Conservation (phyloP, 2,329 filamentous ascomycete genomes). For the Uncinocarpus reesii region DNA sequence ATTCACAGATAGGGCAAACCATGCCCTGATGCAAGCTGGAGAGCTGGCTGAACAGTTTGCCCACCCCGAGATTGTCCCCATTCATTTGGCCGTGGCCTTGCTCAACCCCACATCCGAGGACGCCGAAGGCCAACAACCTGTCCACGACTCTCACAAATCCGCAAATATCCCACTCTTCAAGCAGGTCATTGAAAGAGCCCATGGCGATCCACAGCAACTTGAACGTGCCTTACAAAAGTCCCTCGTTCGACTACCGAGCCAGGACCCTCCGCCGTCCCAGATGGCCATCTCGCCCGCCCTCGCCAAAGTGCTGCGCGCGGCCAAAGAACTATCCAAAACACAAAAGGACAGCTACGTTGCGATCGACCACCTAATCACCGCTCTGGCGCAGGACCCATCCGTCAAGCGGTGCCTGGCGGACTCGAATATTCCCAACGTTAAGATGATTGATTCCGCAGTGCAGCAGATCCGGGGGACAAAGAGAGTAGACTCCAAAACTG, state of each 20-base stretch:
- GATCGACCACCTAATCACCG: conserved; percentile 84
- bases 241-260: conserved; percentile 80
- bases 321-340: conserved; percentile 86
- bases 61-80: conserved; percentile 79
- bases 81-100: conserved; percentile 65
- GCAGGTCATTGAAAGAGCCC: conserved; percentile 86
- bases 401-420: conserved; percentile 70
- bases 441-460: conserved; percentile 83
- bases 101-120: conserved; percentile 40
- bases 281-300: conserved; percentile 74
- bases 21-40: conserved; percentile 82
- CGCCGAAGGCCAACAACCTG: conserved; percentile 66
- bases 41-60: conserved; percentile 77
- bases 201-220: conserved; percentile 82
- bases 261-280: conserved; percentile 86
- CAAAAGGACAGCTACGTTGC: conserved; percentile 94
- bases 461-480: conserved; percentile 84
- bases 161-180: conserved; percentile 69
- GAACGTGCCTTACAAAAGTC: conserved; percentile 84
- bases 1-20: conserved; percentile 87
- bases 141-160: conserved; percentile 55
- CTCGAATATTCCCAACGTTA: conserved; percentile 80
- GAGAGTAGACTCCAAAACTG: conserved; percentile 90
- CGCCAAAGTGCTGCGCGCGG: conserved; percentile 68
- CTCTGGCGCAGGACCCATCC: conserved; percentile 65